Evolutionary conservation across 1,284 basidiomycete species (phyloP).

Genomic region (Veloboletus limbatus): DNA sequence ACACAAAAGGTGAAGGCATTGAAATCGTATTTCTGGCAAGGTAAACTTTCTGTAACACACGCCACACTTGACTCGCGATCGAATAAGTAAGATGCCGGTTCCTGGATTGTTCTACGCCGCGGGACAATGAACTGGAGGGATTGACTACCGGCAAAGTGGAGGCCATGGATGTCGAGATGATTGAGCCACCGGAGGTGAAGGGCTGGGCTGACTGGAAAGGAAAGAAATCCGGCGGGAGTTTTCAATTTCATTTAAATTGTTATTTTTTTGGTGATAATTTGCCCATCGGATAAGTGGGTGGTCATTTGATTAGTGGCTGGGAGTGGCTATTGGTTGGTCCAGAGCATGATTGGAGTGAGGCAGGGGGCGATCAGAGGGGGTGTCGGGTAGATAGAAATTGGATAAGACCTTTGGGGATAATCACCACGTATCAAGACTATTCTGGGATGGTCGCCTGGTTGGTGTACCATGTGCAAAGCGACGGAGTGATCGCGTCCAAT

Average conservation of each 20-base stretch:
- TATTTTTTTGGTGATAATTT: constrained; percentile 24
- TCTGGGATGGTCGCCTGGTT: too few species aligned
- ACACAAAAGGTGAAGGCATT: too few species aligned
- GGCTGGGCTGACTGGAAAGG: neutral
- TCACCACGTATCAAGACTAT: too few species aligned
- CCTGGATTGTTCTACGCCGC: constrained; percentile 35
- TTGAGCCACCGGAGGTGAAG: neutral
- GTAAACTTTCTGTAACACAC: constrained; percentile 12
- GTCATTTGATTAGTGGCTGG: constrained; percentile 10
- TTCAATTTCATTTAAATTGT: constrained; percentile 33
- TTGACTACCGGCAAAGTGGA: too few species aligned
- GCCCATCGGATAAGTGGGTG: constrained; percentile 13
- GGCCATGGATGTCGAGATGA: too few species aligned
- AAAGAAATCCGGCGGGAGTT: constrained; percentile 14
- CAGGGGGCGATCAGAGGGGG: constrained; percentile 6
- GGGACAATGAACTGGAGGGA: constrained; percentile 24
- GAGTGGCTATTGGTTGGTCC: constrained; percentile 1
- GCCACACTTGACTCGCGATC: constrained; percentile 20
- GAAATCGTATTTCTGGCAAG: constrained; percentile 9
- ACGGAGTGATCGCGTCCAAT: constrained; percentile 1
- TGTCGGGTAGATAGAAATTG: too few species aligned
- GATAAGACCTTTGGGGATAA: too few species aligned
- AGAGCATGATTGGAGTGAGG: neutral
- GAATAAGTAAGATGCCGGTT: constrained; percentile 17
- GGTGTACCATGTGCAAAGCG: neutral